Percentiles rank a stretch among this genome's conserved stretches.
phyloP scores from a whole-genome alignment of 768 basidiomycete genomes.

The Mycena filopes region DNA sequence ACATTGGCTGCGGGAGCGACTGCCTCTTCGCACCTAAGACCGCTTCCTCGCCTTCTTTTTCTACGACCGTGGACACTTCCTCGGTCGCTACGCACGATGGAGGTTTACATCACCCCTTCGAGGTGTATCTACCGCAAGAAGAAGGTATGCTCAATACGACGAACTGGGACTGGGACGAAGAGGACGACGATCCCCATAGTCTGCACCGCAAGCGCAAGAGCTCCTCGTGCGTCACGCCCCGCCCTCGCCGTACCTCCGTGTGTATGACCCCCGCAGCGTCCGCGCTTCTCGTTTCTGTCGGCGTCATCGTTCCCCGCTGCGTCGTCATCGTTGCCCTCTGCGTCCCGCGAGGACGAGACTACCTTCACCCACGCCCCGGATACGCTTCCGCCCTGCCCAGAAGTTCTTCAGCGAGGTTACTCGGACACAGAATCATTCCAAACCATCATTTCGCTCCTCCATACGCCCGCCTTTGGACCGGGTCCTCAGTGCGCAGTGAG shows the following conservation, averaged over 20 bases:
- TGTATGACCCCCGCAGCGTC: not conserved
- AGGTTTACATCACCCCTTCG: constrained; percentile 14
- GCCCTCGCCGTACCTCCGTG: not conserved
- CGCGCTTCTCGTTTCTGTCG: not conserved
- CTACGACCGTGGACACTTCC: constrained; percentile 18
- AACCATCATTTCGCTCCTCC: not conserved
- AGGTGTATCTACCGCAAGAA: not conserved
- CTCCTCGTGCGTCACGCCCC: constrained; percentile 13
- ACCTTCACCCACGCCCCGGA: constrained; percentile 25
- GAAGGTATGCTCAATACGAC: not conserved
- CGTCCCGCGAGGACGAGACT: not conserved
- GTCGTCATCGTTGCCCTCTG: no score
- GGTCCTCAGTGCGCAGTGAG: not conserved
- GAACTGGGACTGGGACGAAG: no score
- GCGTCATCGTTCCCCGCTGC: not conserved
- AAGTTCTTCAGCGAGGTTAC: constrained; percentile 15
- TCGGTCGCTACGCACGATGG: constrained; percentile 4
- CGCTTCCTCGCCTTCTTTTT: not conserved
- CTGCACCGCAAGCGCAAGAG: constrained; percentile 6
- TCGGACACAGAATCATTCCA: constrained; percentile 11
- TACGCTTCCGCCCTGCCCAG: constrained; percentile 33
- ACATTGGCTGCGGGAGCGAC: no score
- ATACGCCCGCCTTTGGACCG: not conserved
- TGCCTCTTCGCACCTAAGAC: constrained; percentile 1
- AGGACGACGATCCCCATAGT: not conserved